Evolutionary conservation across 306 rosid genomes (phyloP).

Genomic region (Gastrolobium villosum): DNA sequence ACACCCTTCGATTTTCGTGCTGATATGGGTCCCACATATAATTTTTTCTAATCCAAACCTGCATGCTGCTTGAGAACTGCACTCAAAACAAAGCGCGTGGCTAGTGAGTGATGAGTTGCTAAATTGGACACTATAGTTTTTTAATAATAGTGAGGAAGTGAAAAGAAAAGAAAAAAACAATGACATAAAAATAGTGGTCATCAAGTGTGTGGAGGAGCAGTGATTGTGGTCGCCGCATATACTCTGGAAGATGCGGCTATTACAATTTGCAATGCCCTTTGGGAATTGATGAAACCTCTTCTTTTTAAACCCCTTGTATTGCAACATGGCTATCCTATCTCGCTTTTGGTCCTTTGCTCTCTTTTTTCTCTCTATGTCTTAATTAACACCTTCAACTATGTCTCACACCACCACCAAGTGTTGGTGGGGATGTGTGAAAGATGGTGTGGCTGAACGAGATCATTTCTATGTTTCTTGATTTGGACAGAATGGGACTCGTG

Average conservation of each 20-base stretch:
- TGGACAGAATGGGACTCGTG: constrained; percentile 32
- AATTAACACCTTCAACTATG: background rate
- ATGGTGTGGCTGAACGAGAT: constrained; percentile 30
- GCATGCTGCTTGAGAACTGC: too few species aligned
- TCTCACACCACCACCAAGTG: background rate
- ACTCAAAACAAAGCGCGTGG: too few species aligned
- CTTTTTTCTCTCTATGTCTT: background rate
- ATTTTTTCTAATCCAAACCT: too few species aligned
- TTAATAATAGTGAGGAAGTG: too few species aligned
- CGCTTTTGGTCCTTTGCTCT: background rate
- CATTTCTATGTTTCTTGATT: constrained; percentile 9
- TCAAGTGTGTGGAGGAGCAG: constrained; percentile 33
- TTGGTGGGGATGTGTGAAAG: background rate
- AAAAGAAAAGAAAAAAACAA: too few species aligned
- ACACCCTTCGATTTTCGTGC: too few species aligned
- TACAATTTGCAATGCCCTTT: constrained; percentile 18
- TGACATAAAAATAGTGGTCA: background rate
- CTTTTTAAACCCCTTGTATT: constrained; percentile 37
- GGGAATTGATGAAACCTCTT: background rate
- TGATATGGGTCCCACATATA: too few species aligned
- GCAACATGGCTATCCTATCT: background rate
- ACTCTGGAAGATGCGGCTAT: constrained; percentile 57
- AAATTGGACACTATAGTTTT: too few species aligned
- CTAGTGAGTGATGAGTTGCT: too few species aligned
- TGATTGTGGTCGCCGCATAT: constrained; percentile 58